These are phyloP conservation scores for Fusarium veterinarium DNA, from an alignment of 2,329 filamentous ascomycete genomes.

Conservation along the genomic window DNA sequence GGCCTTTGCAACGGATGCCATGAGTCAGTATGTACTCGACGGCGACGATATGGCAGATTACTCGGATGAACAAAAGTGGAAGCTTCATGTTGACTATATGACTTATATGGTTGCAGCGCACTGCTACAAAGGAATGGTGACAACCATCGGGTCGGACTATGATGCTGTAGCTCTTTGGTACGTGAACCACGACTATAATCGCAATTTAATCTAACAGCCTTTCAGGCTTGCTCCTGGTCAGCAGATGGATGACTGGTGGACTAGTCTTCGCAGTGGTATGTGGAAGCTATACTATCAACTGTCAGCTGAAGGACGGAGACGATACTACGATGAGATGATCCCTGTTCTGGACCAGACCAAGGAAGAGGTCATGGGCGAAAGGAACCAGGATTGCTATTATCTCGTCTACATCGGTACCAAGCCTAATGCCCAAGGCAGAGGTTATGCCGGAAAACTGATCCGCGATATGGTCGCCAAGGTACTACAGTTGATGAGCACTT, in stretches of 20 bases:
- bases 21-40: conserved; percentile 80
- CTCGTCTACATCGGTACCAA: conserved; percentile 86
- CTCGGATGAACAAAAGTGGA: conserved; percentile 77
- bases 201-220: conserved; percentile 2
- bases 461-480: conserved; percentile 74
- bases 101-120: conserved; percentile 82
- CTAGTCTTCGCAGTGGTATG: conserved; percentile 78
- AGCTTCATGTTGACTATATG: conserved; percentile 80
- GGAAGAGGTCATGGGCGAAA: conserved; percentile 72
- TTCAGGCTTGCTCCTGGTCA: conserved; percentile 79
- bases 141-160: conserved; percentile 79
- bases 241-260: conserved; percentile 79
- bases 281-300: conserved; percentile 83
- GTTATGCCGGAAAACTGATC: conserved; percentile 78
- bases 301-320: conserved; percentile 74
- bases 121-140: conserved; percentile 78
- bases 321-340: conserved; percentile 82
- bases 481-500: conserved; percentile 41
- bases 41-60: conserved; percentile 73
- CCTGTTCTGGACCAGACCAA: conserved; percentile 81
- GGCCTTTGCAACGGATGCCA: conserved; percentile 80
- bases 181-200: conserved; percentile 45
- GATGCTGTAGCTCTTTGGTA: conserved; percentile 85
- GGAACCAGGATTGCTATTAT: conserved; percentile 79
- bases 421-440: conserved; percentile 75